These are phyloP conservation scores for Globisporangium ultimum DNA, from an alignment of 352 stramenopile genomes.

Conservation along the genomic window DNA sequence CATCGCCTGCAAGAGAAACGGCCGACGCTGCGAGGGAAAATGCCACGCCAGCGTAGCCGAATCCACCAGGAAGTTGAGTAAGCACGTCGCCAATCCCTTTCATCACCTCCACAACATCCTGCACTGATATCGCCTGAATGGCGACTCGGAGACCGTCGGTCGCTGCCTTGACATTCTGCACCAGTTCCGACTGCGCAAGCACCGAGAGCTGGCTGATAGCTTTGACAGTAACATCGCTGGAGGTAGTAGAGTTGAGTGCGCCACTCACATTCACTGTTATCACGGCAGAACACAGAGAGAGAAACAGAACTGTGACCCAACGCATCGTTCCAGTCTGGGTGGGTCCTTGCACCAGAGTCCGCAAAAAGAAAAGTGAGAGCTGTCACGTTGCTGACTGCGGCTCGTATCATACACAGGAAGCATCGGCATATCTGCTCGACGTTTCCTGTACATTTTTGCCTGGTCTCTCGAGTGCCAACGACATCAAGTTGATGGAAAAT, in stretches of 20 bases:
- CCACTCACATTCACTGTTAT: no score
- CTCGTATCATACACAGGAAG: no score
- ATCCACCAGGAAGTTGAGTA: slow-evolving; percentile 25
- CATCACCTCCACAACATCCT: slow-evolving; percentile 33
- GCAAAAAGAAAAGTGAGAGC: slow-evolving; percentile 5
- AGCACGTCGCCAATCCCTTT: slow-evolving; percentile 39
- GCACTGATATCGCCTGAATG: slow-evolving; percentile 19
- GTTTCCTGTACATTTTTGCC: no score
- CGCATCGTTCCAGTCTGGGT: slow-evolving; percentile 5
- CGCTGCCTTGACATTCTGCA: slow-evolving; percentile 33
- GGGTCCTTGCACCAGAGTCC: neutral
- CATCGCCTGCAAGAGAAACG: slow-evolving; percentile 15
- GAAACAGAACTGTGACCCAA: neutral
- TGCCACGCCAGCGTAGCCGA: slow-evolving; percentile 33
- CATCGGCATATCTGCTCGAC: no score
- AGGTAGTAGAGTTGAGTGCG: neutral
- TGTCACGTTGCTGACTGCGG: no score
- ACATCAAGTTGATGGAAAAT: no score
- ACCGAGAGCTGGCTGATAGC: slow-evolving; percentile 18
- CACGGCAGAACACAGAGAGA: neutral
- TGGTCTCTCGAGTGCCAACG: no score
- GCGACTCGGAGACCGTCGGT: slow-evolving; percentile 46
- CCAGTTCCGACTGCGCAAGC: slow-evolving; percentile 4
- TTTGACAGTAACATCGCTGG: slow-evolving; percentile 17
- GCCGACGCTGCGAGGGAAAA: slow-evolving; percentile 43